Conservation (phyloP, 129 eudicot genomes). For the Silybum marianum region DNA sequence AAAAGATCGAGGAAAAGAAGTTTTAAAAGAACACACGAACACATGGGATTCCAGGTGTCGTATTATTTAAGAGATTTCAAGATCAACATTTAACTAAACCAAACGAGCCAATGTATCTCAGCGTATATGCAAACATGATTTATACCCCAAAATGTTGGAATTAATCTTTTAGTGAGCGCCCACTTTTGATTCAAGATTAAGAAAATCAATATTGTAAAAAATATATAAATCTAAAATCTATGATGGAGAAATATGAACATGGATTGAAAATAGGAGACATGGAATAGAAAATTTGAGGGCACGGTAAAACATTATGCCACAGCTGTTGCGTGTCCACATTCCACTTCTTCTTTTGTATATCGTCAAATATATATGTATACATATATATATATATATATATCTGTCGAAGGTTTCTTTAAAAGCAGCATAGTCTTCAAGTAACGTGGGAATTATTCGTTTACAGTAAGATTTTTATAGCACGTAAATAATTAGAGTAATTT, state of each 20-base stretch:
- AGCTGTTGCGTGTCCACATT: neutral
- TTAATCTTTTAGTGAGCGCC: neutral
- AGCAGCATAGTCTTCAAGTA: neutral
- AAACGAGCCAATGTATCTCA: neutral
- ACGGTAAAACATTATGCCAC: neutral
- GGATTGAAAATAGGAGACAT: neutral
- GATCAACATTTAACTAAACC: neutral
- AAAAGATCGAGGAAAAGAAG: neutral
- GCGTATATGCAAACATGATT: neutral
- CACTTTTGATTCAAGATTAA: neutral
- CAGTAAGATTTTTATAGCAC: neutral
- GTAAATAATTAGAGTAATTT: neutral
- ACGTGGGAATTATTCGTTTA: neutral
- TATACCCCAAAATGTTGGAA: neutral
- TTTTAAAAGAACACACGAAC: neutral
- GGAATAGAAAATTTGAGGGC: neutral
- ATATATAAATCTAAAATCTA: neutral
- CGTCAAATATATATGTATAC: neutral
- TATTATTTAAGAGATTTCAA: neutral
- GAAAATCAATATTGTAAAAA: neutral
- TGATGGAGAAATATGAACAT: constrained; percentile 2
- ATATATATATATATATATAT: too few species aligned
- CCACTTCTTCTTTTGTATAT: neutral
- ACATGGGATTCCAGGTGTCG: neutral
- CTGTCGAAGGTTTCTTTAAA: neutral